phyloP scores from a whole-genome alignment of 2,329 filamentous ascomycete genomes.

The Aspergillus japonicus region DNA sequence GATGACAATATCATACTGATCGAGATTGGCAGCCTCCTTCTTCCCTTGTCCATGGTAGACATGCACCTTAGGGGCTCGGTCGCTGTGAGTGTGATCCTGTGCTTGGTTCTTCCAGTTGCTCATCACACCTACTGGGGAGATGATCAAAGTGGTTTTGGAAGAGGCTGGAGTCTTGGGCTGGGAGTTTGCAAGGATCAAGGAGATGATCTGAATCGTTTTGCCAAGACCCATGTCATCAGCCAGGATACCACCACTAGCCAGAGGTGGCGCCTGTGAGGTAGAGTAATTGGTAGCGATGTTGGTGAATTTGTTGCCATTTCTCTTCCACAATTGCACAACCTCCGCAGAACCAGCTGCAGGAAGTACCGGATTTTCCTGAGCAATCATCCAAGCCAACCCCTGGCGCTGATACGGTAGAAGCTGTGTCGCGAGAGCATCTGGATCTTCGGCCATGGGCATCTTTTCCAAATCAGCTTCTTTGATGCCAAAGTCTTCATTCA shows the following conservation, averaged over 20 bases:
- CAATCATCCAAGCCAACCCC: conserved; percentile 77
- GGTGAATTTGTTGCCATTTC: conserved; percentile 51
- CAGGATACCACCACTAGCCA: conserved; percentile 79
- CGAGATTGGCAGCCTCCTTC: conserved; percentile 60
- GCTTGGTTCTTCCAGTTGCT: conserved; percentile 87
- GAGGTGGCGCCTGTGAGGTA: conserved; percentile 54
- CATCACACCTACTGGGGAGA: conserved; percentile 82
- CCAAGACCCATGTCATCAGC: conserved; percentile 93
- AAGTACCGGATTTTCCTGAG: conserved; percentile 69
- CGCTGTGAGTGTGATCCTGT: conserved; percentile 64
- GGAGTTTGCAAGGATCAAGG: conserved; percentile 65
- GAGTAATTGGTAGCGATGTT: conserved; percentile 73
- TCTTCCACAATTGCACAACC: conserved; percentile 76
- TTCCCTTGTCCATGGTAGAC: conserved; percentile 69
- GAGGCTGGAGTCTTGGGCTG: conserved; percentile 44
- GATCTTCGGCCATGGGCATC: conserved; percentile 72
- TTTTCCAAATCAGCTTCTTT: conserved; percentile 68
- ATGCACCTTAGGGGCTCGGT: conserved; percentile 64
- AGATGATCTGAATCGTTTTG: conserved; percentile 84
- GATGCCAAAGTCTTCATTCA: conserved; percentile 68
- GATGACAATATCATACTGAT: conserved; percentile 71
- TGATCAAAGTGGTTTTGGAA: conserved; percentile 68
- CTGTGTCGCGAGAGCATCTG: conserved; percentile 61
- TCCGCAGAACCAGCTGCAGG: conserved; percentile 60
- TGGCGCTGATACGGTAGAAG: conserved; percentile 77